Base-by-base conservation (phyloP, 306 rosid species). In the Dryas octopetala region DNA sequence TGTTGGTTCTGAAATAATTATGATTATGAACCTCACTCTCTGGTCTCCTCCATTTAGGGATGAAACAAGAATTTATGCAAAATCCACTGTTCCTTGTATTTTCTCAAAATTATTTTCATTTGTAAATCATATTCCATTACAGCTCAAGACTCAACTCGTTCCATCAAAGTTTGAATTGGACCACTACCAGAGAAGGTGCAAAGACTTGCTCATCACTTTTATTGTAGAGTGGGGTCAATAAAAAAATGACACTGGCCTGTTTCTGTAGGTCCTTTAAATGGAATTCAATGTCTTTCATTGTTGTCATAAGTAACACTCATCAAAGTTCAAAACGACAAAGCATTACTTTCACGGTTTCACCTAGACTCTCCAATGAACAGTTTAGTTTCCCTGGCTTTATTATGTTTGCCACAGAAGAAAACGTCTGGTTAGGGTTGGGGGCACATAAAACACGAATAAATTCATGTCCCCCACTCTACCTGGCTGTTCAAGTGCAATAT, bases 351-450 rank as follows among this genome's bases (percentile, higher is more conserved):
- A 23, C 23, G 23, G 23, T 23, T 23, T 23, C 66, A 59, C 43
- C 43, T 9, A 32, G 38, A 59, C 11, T n/a, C 23, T 59, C 23
- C 63, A 59, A 23, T 26, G 63, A 15, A 5, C 23, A 23, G 7
- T n/a, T 54, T 6, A n/a, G 7, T 59, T 12, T 28, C 16, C 16
- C 0, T 26, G 41, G 16, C 43, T 4, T 59, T 59, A 59, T 59
- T 59, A 23, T 11, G 32, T 19, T 59, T n/a, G 6, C 46, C 46
- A 14, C 66, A 61, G 2, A 15, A 14, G 67, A 26, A 58, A 58
- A 45, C 16, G 67, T 72, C 9, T 58, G 76, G 23, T 7, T 58
- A 67, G 67, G 45, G 28, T 14, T 59, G 54, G 53, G 70, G 54
- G 38, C 70, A 17, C 53, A 40, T 46, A 46, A 5, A 66, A 47